Evolutionary conservation across 768 basidiomycete genomes (phyloP).

Genomic region (Mycena filopes): DNA sequence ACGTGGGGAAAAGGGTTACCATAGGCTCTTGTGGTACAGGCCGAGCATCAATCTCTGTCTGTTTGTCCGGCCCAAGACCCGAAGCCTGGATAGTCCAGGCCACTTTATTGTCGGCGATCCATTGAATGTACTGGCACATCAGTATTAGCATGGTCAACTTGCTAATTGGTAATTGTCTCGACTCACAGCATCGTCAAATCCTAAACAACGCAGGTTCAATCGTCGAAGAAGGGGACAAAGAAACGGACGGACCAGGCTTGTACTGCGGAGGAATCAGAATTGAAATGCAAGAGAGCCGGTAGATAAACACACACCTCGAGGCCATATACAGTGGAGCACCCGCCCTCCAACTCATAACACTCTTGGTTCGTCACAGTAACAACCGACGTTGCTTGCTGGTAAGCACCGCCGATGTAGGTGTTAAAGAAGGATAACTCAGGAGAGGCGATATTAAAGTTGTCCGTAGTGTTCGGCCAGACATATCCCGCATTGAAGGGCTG

Average conservation of each 20-base stretch:
- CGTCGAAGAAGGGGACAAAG: conserved; percentile 8
- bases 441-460: conserved; percentile 68
- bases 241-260: conserved; percentile 50
- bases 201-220: background rate
- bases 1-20: conserved; percentile 48
- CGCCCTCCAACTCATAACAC: conserved; percentile 62
- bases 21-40: conserved; percentile 76
- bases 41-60: conserved; percentile 58
- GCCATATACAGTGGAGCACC: conserved; percentile 70
- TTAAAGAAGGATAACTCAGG: conserved; percentile 62
- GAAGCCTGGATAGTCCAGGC: conserved; percentile 71
- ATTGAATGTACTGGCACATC: conserved; percentile 64
- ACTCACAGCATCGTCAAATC: conserved; percentile 22
- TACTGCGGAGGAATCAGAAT: conserved; percentile 47
- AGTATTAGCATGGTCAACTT: background rate
- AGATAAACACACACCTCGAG: conserved; percentile 53
- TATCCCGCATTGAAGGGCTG: conserved; percentile 85
- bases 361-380: conserved; percentile 58
- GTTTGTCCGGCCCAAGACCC: conserved; percentile 62
- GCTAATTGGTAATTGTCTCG: too few species aligned
- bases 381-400: conserved; percentile 81
- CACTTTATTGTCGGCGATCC: conserved; percentile 64
- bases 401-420: conserved; percentile 78
- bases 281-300: background rate
- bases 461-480: conserved; percentile 69